Evolutionary conservation across 495 filamentous ascomycete genomes (phyloP).

Genomic region (Penicillium desertorum): DNA sequence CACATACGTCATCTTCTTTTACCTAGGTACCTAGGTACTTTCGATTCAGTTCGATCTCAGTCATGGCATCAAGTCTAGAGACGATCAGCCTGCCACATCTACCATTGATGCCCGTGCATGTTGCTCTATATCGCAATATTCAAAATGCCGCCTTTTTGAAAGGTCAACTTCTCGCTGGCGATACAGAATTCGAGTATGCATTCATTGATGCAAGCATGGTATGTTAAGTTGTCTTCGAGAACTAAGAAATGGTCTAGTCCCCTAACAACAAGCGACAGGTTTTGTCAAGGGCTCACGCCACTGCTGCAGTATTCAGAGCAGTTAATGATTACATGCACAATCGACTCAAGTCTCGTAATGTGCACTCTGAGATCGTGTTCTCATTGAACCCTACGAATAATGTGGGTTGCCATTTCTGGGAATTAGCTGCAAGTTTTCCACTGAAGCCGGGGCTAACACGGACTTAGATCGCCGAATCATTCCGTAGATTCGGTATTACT

Average conservation of each 20-base stretch:
- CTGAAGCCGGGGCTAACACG: conserved; percentile 23
- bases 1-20: conserved; percentile 21
- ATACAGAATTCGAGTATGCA: conserved; percentile 85
- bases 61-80: conserved; percentile 38
- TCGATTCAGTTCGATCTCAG: conserved; percentile 11
- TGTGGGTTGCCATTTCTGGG: conserved; percentile 44
- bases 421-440: not conserved
- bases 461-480: conserved; percentile 81
- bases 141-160: conserved; percentile 74
- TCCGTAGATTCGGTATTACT: conserved; percentile 79
- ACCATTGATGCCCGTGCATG: conserved; percentile 64
- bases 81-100: conserved; percentile 69
- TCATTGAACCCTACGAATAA: conserved; percentile 83
- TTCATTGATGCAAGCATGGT: conserved; percentile 82
- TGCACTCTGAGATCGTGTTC: conserved; percentile 91
- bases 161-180: conserved; percentile 75
- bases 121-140: conserved; percentile 72
- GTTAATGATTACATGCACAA: conserved; percentile 61
- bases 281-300: conserved; percentile 65
- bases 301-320: conserved; percentile 77
- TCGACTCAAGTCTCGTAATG: conserved; percentile 74
- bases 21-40: no score
- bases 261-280: conserved; percentile 44
- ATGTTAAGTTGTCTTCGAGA: conserved; percentile 10
- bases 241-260: not conserved